phyloP scores from a whole-genome alignment of 2,329 filamentous ascomycete species.

The Whalleya microplaca region DNA sequence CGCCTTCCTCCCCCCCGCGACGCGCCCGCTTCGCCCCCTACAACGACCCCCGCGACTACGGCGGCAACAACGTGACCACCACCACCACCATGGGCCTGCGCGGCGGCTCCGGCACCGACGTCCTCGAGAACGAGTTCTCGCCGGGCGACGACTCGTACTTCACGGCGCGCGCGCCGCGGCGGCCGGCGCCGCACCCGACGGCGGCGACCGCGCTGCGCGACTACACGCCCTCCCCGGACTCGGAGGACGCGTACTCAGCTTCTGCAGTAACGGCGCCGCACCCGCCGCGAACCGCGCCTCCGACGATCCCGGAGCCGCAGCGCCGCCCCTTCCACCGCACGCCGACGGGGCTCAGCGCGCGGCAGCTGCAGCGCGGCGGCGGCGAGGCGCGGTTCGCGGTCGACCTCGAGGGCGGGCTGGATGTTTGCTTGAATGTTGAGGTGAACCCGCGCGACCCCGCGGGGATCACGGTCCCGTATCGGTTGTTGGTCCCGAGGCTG shows the following conservation, averaged over 20 bases:
- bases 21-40: not conserved
- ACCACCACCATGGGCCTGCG: slow-evolving; percentile 26
- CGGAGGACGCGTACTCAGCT: slow-evolving; percentile 1
- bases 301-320: slow-evolving; percentile 9
- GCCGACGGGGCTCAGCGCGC: slow-evolving; percentile 69
- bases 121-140: slow-evolving; percentile 47
- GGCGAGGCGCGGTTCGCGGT: slow-evolving; percentile 60
- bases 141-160: slow-evolving; percentile 63
- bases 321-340: slow-evolving; percentile 63
- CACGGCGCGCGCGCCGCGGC: slow-evolving; percentile 44
- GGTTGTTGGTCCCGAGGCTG: slow-evolving; percentile 81
- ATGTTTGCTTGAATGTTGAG: slow-evolving; percentile 88
- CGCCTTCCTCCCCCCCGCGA: slow-evolving; percentile 36
- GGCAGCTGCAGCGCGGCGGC: slow-evolving; percentile 56
- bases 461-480: slow-evolving; percentile 86
- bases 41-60: slow-evolving; percentile 1
- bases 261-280: not conserved
- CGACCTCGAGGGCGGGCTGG: slow-evolving; percentile 80
- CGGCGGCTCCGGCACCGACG: slow-evolving; percentile 35
- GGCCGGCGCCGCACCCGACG: slow-evolving; percentile 32
- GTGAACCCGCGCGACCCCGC: slow-evolving; percentile 82
- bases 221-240: slow-evolving; percentile 1
- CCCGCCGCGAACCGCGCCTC: too few relatives aligned
- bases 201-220: slow-evolving; percentile 15
- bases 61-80: not conserved